Conservation (phyloP, 2,329 filamentous ascomycete species). For the Dactylonectria macrodidyma region DNA sequence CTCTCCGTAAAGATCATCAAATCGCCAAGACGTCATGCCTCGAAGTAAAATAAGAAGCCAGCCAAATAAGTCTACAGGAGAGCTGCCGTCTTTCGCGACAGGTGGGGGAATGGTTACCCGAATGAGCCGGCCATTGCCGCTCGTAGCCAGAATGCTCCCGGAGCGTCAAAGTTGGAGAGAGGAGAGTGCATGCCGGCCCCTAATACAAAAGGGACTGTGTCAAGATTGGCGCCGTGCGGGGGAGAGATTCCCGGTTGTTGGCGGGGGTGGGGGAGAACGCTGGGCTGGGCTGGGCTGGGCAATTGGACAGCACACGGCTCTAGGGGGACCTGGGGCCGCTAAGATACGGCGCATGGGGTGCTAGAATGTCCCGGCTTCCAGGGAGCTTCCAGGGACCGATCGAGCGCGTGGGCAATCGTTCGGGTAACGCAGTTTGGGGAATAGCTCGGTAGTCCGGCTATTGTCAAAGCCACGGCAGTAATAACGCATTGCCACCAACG, state of each 20-base stretch:
- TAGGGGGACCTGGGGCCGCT: conserved; percentile 21
- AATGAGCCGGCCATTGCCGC: conserved; percentile 56
- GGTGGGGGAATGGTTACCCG: conserved; percentile 44
- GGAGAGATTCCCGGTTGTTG: conserved; percentile 18
- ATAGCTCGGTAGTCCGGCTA: not conserved
- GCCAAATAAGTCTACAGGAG: conserved; percentile 6
- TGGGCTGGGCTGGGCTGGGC: not conserved
- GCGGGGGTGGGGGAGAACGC: conserved; percentile 7
- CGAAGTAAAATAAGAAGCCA: not conserved
- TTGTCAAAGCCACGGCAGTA: not conserved
- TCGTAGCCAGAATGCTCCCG: conserved; percentile 47
- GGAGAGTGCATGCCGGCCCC: not conserved
- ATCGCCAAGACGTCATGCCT: not conserved
- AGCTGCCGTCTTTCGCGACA: conserved; percentile 12
- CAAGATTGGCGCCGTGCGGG: not conserved
- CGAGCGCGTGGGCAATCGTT: not conserved
- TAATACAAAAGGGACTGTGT: no score
- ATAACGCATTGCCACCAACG: no score
- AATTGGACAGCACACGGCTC: not conserved
- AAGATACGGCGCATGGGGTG: conserved; percentile 32
- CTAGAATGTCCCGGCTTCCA: conserved; percentile 15
- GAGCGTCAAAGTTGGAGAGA: conserved; percentile 12
- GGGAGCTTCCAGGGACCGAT: not conserved
- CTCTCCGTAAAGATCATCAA: conserved; percentile 3
- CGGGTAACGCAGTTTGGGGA: not conserved